Percentiles rank a stretch among this genome's conserved stretches.
These are phyloP conservation scores for Tylopilus sp. DNA, from an alignment of 1,284 basidiomycete genomes.

Conservation along the genomic window DNA sequence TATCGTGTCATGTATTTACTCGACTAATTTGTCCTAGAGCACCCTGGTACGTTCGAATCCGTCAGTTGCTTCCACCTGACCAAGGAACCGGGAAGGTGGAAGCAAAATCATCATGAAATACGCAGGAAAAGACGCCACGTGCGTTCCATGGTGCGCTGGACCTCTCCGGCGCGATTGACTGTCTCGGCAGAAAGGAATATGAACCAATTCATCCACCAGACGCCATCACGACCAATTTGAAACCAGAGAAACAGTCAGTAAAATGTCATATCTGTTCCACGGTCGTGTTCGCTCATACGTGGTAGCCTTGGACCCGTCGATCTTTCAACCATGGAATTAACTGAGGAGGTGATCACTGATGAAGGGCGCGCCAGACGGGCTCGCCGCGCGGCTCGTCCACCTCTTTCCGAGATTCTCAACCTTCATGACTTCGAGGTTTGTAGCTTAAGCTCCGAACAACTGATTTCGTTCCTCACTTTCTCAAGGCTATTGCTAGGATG, in stretches of 20 bases:
- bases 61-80: not conserved
- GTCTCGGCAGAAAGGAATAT: slow-evolving; percentile 49
- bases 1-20: slow-evolving; percentile 3
- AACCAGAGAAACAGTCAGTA: slow-evolving; percentile 69
- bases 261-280: no score
- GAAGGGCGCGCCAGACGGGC: slow-evolving; percentile 58
- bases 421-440: slow-evolving; percentile 89
- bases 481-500: slow-evolving; percentile 67
- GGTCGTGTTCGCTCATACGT: not conserved
- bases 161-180: not conserved
- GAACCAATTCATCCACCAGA: slow-evolving; percentile 88
- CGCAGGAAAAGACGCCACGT: slow-evolving; percentile 76
- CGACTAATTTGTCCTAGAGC: slow-evolving; percentile 42
- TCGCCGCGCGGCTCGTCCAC: slow-evolving; percentile 55
- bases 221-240: slow-evolving; percentile 80
- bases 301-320: slow-evolving; percentile 68
- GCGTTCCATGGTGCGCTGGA: slow-evolving; percentile 15
- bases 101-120: slow-evolving; percentile 67
- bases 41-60: slow-evolving; percentile 49
- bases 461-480: slow-evolving; percentile 1
- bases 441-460: not conserved
- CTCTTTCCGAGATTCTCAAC: slow-evolving; percentile 76
- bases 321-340: slow-evolving; percentile 55
- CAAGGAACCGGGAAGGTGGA: slow-evolving; percentile 40
- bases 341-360: slow-evolving; percentile 49